A percentile compares a stretch with the other conserved stretches of the same genome.
Conservation (phyloP, 2,329 filamentous ascomycete species). For the Aspergillus texensis region DNA sequence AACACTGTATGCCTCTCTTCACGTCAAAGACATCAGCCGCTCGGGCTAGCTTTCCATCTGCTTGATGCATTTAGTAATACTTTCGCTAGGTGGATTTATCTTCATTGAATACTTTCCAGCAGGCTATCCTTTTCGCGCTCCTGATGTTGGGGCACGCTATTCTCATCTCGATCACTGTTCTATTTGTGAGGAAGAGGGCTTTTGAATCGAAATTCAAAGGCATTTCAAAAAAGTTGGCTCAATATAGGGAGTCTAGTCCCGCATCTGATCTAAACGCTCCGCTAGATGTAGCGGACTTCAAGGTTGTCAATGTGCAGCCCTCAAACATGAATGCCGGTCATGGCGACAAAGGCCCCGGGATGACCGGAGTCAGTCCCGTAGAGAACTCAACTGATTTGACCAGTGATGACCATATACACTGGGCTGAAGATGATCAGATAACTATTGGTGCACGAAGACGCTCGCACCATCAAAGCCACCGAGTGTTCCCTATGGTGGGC, state of each 20-base stretch:
- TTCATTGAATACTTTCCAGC: slow-evolving; percentile 68
- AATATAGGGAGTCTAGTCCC: slow-evolving; percentile 9
- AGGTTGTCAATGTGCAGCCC: neutral
- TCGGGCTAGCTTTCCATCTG: neutral
- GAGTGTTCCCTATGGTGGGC: slow-evolving; percentile 38
- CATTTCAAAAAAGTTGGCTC: slow-evolving; percentile 47
- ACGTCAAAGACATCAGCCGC: neutral
- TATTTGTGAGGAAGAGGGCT: slow-evolving; percentile 61
- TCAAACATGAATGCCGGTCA: neutral
- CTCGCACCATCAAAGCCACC: slow-evolving; percentile 26
- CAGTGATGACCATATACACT: slow-evolving; percentile 23
- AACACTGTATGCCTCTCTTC: slow-evolving; percentile 55
- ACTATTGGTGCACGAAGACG: slow-evolving; percentile 24
- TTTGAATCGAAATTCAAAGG: slow-evolving; percentile 64
- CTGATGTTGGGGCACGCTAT: slow-evolving; percentile 69
- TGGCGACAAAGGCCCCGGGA: slow-evolving; percentile 6
- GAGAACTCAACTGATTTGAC: neutral
- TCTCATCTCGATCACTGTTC: slow-evolving; percentile 67
- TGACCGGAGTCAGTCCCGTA: slow-evolving; percentile 5
- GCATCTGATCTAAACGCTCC: neutral
- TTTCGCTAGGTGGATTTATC: slow-evolving; percentile 52
- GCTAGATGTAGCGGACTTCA: neutral
- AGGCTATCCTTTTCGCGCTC: slow-evolving; percentile 65
- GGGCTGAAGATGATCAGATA: slow-evolving; percentile 36
- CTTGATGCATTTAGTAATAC: slow-evolving; percentile 4